A percentile compares a stretch with the other conserved stretches of the same genome.
These are phyloP conservation scores for Penicillium sp. DNA, from an alignment of 2,329 filamentous ascomycete species.

Conservation along the genomic window DNA sequence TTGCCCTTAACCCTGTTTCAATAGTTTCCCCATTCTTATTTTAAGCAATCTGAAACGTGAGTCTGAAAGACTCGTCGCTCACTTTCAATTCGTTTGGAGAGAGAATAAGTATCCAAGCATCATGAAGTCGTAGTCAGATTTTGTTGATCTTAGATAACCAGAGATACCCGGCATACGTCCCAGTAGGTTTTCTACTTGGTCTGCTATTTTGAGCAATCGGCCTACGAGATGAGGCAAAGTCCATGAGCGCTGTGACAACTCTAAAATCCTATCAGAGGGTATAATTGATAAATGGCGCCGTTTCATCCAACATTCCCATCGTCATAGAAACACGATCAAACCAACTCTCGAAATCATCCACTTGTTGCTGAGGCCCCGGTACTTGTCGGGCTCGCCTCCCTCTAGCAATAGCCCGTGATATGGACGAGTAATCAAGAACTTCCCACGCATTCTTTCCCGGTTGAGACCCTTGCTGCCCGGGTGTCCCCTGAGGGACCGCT, in stretches of 20 bases:
- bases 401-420: background rate
- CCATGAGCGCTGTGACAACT: background rate
- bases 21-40: background rate
- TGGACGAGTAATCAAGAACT: background rate
- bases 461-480: background rate
- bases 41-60: background rate
- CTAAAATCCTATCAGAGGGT: background rate
- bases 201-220: too few species aligned
- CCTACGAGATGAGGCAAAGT: background rate
- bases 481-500: background rate
- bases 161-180: background rate
- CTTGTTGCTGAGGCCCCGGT: background rate
- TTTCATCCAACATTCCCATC: slow-evolving; percentile 6
- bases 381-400: background rate
- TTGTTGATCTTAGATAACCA: background rate
- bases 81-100: background rate
- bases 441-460: background rate
- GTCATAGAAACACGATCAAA: slow-evolving; percentile 6
- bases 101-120: background rate
- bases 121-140: background rate
- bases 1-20: background rate
- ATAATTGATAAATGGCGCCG: background rate
- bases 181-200: background rate
- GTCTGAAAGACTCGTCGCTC: background rate
- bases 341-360: slow-evolving; percentile 1